Conservation (phyloP, 1,284 basidiomycete species). For the Ganoderma resinaceum region DNA sequence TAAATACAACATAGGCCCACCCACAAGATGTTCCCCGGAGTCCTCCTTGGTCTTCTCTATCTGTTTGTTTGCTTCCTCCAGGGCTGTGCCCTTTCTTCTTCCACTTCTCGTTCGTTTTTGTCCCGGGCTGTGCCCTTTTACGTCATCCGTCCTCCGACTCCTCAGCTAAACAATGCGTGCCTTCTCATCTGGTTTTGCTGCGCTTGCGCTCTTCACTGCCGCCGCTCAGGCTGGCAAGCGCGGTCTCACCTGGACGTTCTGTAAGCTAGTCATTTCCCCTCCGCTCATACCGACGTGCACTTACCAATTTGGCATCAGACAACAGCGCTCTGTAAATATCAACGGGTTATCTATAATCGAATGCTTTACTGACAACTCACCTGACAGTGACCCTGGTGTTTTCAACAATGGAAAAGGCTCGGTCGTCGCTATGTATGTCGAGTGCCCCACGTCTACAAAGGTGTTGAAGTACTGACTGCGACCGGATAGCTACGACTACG, state of each 20-base stretch:
- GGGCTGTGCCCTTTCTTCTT: background rate
- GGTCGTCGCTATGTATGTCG: slow-evolving; percentile 5
- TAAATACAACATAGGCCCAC: background rate
- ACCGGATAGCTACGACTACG: background rate
- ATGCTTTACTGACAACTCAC: background rate
- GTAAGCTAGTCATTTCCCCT: background rate
- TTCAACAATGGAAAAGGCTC: slow-evolving; percentile 8
- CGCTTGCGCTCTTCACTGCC: slow-evolving; percentile 1
- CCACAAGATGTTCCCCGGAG: background rate
- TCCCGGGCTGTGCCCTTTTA: background rate
- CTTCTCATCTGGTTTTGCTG: background rate
- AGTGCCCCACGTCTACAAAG: too few relatives aligned
- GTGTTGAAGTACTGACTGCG: background rate
- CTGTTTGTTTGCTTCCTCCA: background rate
- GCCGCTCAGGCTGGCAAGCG: slow-evolving; percentile 8
- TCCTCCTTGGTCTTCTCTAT: background rate
- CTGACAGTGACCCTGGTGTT: background rate
- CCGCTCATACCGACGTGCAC: too few relatives aligned
- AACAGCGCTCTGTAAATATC: background rate
- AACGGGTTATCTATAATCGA: background rate
- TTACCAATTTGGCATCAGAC: background rate
- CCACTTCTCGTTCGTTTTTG: background rate
- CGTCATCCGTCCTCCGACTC: background rate
- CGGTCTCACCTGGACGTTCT: slow-evolving; percentile 5
- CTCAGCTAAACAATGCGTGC: background rate